phyloP scores from a whole-genome alignment of 2,329 filamentous ascomycete genomes.

The Arthrobotrys sphaeroides region DNA sequence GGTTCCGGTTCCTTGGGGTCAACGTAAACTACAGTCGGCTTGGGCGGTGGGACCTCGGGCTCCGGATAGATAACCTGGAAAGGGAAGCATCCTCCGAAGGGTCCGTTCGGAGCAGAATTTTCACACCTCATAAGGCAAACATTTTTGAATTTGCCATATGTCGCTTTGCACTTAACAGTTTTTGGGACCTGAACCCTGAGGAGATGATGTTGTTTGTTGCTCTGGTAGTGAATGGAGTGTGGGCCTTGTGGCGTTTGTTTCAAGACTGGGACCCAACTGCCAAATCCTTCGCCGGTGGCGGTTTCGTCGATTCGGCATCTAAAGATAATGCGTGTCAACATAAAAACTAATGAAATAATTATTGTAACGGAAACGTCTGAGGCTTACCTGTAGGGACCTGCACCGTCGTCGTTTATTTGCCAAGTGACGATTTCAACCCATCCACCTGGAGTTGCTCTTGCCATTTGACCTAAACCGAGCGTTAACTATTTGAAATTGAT shows the following conservation, averaged over 20 bases:
- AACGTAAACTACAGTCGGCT: too few relatives aligned
- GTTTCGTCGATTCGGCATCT: not conserved
- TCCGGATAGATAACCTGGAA: not conserved
- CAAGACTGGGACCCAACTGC: not conserved
- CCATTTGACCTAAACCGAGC: slow-evolving; percentile 2
- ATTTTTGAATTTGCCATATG: not conserved
- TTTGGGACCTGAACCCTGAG: not conserved
- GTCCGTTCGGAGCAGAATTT: not conserved
- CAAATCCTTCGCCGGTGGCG: not conserved
- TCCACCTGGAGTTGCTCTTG: not conserved
- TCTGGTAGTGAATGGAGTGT: not conserved
- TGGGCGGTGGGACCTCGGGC: not conserved
- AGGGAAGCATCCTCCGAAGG: not conserved
- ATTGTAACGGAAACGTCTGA: too few relatives aligned
- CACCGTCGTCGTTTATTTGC: slow-evolving; percentile 15
- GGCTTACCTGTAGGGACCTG: slow-evolving; percentile 6
- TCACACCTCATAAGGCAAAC: slow-evolving; percentile 7
- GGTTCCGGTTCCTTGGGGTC: not conserved
- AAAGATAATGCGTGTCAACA: too few relatives aligned
- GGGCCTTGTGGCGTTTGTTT: not conserved
- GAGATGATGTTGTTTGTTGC: not conserved
- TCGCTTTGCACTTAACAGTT: not conserved
- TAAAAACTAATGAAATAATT: too few relatives aligned
- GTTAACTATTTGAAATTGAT: not conserved
- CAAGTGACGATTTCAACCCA: not conserved